Evolutionary conservation across 1,284 basidiomycete species (phyloP).

Genomic region (Gomphus sp.): DNA sequence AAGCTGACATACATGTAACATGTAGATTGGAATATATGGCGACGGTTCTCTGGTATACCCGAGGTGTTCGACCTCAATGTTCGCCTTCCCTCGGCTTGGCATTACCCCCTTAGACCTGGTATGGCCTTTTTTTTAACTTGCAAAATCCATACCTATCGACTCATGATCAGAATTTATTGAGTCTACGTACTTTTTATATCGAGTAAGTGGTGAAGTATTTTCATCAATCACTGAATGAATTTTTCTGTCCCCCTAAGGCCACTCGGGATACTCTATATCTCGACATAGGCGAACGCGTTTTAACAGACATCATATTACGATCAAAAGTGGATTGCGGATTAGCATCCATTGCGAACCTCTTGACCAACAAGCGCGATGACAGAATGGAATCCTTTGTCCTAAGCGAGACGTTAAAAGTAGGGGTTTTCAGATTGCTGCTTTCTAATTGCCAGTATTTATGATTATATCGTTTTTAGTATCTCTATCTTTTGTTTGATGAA

Average conservation of each 20-base stretch:
- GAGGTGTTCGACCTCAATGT: constrained; percentile 82
- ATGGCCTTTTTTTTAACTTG: background rate
- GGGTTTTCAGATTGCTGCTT: constrained; percentile 12
- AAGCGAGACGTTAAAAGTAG: constrained; percentile 83
- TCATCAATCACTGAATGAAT: constrained; percentile 57
- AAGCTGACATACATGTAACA: background rate
- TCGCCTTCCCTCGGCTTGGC: constrained; percentile 63
- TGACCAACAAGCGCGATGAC: constrained; percentile 74
- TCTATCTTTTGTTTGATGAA: constrained; percentile 88
- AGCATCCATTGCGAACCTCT: constrained; percentile 70
- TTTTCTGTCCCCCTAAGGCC: constrained; percentile 50
- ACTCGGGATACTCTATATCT: constrained; percentile 89
- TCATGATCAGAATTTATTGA: background rate
- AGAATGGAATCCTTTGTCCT: constrained; percentile 91
- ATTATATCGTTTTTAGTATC: constrained; percentile 46
- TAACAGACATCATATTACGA: constrained; percentile 66
- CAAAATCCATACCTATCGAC: background rate
- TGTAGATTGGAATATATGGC: constrained; percentile 86
- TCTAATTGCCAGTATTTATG: background rate
- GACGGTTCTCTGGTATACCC: constrained; percentile 73
- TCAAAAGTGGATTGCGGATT: constrained; percentile 81
- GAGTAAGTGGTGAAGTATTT: background rate
- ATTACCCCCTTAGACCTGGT: constrained; percentile 81
- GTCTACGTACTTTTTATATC: constrained; percentile 5
- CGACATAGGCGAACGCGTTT: constrained; percentile 77